Percentiles rank a stretch among this genome's conserved stretches.
These are phyloP conservation scores for Mycosarcoma mackinlayi DNA, from an alignment of 1,284 basidiomycete genomes.

Conservation along the genomic window DNA sequence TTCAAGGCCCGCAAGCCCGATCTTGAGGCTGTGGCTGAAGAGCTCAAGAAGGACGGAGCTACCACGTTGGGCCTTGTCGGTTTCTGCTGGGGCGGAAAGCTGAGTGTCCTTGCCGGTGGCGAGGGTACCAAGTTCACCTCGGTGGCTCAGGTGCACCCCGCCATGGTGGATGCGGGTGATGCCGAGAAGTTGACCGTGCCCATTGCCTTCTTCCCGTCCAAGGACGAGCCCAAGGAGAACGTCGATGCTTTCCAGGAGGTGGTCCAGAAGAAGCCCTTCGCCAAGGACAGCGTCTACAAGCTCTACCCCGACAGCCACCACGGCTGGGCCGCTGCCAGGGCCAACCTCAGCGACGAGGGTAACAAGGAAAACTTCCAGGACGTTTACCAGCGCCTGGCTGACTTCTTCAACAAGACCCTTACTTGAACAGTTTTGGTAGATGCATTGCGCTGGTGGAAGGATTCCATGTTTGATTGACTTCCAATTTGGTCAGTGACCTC, in stretches of 20 bases:
- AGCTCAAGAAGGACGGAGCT: slow-evolving; percentile 71
- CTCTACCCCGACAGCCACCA: slow-evolving; percentile 72
- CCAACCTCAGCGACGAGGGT: slow-evolving; percentile 74
- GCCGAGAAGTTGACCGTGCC: slow-evolving; percentile 73
- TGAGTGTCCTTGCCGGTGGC: slow-evolving; percentile 44
- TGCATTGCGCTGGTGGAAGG: too few species aligned
- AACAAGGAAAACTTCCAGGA: slow-evolving; percentile 78
- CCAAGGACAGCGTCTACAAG: slow-evolving; percentile 74
- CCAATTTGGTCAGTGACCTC: too few species aligned
- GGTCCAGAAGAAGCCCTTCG: slow-evolving; percentile 70
- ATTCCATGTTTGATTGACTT: too few species aligned
- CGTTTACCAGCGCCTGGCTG: slow-evolving; percentile 71
- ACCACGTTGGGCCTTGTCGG: slow-evolving; percentile 71
- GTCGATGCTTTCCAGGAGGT: slow-evolving; percentile 72
- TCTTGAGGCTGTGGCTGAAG: slow-evolving; percentile 71
- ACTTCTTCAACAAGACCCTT: slow-evolving; percentile 54
- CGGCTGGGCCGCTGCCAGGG: slow-evolving; percentile 79
- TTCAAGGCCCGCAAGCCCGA: slow-evolving; percentile 72
- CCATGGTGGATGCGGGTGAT: slow-evolving; percentile 74
- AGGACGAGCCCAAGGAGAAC: slow-evolving; percentile 73
- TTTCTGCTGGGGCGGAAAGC: slow-evolving; percentile 70
- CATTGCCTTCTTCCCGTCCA: slow-evolving; percentile 74
- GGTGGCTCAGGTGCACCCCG: slow-evolving; percentile 57
- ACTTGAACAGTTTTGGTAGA: slow-evolving; percentile 8
- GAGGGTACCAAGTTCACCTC: slow-evolving; percentile 52